Conservation (phyloP, 78 protist species). For the Dictyostelium intermedium region DNA sequence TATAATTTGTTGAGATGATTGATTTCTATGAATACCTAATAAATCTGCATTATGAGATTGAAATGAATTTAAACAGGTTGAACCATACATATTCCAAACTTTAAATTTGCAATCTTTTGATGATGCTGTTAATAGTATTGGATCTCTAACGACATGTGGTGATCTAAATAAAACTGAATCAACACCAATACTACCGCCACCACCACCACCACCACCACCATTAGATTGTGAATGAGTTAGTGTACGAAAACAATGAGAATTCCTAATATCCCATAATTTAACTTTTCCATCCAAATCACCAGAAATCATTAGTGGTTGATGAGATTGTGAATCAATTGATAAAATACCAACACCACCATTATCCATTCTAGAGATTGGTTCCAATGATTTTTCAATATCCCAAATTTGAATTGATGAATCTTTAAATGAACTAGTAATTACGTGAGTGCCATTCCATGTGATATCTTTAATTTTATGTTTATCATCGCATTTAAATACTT, state of each 20-base stretch:
- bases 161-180: slow-evolving; percentile 14
- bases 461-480: neutral
- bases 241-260: slow-evolving; percentile 39
- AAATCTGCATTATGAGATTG: neutral
- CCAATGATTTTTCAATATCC: slow-evolving; percentile 30
- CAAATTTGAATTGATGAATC: slow-evolving; percentile 26
- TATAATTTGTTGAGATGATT: neutral
- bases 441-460: slow-evolving; percentile 25
- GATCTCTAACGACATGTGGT: neutral
- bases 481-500: neutral
- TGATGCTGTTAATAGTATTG: slow-evolving; percentile 22
- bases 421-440: slow-evolving; percentile 18
- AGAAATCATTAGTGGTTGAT: slow-evolving; percentile 26
- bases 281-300: slow-evolving; percentile 35
- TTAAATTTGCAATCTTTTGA: neutral
- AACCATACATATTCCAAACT: slow-evolving; percentile 72
- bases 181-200: neutral
- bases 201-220: neutral
- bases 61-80: slow-evolving; percentile 16
- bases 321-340: slow-evolving; percentile 32
- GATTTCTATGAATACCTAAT: slow-evolving; percentile 26
- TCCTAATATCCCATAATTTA: slow-evolving; percentile 49
- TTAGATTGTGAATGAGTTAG: neutral
- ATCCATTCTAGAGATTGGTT: neutral
- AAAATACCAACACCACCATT: neutral